phyloP scores from a whole-genome alignment of 352 stramenopile species.

The Phytophthora podocarpi region DNA sequence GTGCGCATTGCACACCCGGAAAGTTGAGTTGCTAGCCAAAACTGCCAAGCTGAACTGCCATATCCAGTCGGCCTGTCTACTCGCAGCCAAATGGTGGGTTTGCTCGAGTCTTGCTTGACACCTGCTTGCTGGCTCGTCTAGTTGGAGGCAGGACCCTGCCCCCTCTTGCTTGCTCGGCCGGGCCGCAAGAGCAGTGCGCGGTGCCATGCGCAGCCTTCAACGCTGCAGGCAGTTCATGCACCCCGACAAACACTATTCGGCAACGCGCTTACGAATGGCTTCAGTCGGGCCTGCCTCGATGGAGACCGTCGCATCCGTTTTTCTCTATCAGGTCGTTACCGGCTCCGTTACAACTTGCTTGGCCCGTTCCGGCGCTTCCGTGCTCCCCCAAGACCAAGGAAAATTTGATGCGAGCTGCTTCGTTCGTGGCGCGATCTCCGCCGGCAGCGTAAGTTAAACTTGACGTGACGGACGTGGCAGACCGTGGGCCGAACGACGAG shows the following conservation, averaged over 20 bases:
- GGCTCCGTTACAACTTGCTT: slow-evolving; percentile 2
- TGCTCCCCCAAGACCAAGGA: no score
- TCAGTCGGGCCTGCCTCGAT: background rate
- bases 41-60: background rate
- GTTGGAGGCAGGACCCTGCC: slow-evolving; percentile 8
- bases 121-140: slow-evolving; percentile 15
- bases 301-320: slow-evolving; percentile 19
- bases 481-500: no score
- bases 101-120: slow-evolving; percentile 5
- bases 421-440: slow-evolving; percentile 11
- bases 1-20: slow-evolving; percentile 10
- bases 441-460: background rate
- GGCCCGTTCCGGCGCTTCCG: slow-evolving; percentile 5
- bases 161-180: slow-evolving; percentile 5
- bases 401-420: slow-evolving; percentile 6
- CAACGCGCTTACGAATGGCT: background rate
- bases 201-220: no score
- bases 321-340: background rate
- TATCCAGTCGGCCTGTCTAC: slow-evolving; percentile 29
- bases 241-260: no score
- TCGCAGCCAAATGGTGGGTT: slow-evolving; percentile 10
- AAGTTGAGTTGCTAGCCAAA: background rate
- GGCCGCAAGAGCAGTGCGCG: slow-evolving; percentile 14
- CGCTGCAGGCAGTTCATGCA: no score
- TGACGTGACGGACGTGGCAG: background rate